Percentiles rank a stretch among this genome's conserved stretches.
phyloP scores from a whole-genome alignment of 2,329 filamentous ascomycete species.

The Helotiales sp. region DNA sequence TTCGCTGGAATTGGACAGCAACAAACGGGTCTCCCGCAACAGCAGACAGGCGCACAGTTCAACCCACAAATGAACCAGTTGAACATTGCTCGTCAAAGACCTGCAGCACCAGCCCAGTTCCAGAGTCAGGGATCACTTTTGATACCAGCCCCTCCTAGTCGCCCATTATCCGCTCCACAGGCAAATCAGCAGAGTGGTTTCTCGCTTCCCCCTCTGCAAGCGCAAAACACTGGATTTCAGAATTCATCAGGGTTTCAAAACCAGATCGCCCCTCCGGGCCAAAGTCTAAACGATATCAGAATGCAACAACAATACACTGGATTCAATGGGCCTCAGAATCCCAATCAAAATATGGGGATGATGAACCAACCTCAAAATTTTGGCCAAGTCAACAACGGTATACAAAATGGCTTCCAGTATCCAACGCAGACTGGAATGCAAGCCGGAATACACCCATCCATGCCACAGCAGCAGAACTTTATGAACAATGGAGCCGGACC shows the following conservation, averaged over 20 bases:
- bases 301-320: slow-evolving; percentile 69
- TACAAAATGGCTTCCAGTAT: slow-evolving; percentile 38
- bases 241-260: slow-evolving; percentile 56
- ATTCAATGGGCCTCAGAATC: slow-evolving; percentile 51
- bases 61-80: slow-evolving; percentile 45
- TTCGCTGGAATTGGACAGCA: slow-evolving; percentile 57
- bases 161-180: slow-evolving; percentile 87
- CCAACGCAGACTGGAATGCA: slow-evolving; percentile 36
- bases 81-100: slow-evolving; percentile 67
- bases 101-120: slow-evolving; percentile 69
- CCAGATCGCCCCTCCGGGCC: slow-evolving; percentile 72
- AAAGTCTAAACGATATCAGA: slow-evolving; percentile 75
- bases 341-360: slow-evolving; percentile 48
- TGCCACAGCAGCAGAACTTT: slow-evolving; percentile 40
- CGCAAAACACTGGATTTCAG: slow-evolving; percentile 78
- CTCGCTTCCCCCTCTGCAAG: slow-evolving; percentile 74
- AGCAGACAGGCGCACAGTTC: slow-evolving; percentile 30
- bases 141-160: slow-evolving; percentile 74
- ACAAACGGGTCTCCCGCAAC: slow-evolving; percentile 50
- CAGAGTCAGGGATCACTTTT: slow-evolving; percentile 66
- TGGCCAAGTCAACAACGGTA: slow-evolving; percentile 41
- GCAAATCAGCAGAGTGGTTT: slow-evolving; percentile 77
- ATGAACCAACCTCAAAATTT: slow-evolving; percentile 37
- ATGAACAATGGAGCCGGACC: slow-evolving; percentile 55
- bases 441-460: slow-evolving; percentile 34